Base-by-base conservation (phyloP, 495 filamentous ascomycete species). In the Alectoria sarmentosa region DNA sequence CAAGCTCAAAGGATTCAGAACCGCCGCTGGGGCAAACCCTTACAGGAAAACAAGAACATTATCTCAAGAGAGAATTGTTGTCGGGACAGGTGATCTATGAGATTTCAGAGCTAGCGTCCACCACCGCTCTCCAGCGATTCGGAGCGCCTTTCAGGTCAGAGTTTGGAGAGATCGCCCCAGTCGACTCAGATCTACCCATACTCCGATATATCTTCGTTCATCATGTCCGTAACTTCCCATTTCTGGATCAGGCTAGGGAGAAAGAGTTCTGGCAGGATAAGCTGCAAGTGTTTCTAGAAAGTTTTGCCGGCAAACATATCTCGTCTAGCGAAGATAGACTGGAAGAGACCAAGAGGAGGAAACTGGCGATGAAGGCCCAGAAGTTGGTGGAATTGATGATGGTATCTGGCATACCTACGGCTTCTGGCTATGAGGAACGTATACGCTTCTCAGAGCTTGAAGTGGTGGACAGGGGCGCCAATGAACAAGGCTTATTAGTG, bases 191-290 rank as follows among this genome's bases (percentile, higher is more conserved):
- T 67, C 81, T 98, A 17, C 94, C 94, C 28, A 90, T 98, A 60
- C 80, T 98, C 63, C 85, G 94, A 65, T 98, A 96, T 74, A 96
- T 98, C 71, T 98, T 98, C 75, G 95, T 98, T 52, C 89, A 98
- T 71, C 92, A 98, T 85, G 85, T 98, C 65, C 90, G 94, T 63
- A 96, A 98, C 68, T 98, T 98, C 68, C 94, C 94, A 0, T 98
- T 98, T 73, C 82, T 98, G 60, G 90, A 98, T 74, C 88, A 92
- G 80, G 94, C 94, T 32, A 88, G 84, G 67, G 94, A 98, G 82
- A 96, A 96, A 82, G 93, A 98, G 74, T 98, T 98, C 70, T 98
- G 94, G 94, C 94, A 98, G 77, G 91, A 98, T 70, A 96, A 96
- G 74, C 77, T 98, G 58, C 94, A 98, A 82, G 86, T 92, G 74